Conservation (phyloP, 768 basidiomycete genomes). For the Amyloporia xantha region DNA sequence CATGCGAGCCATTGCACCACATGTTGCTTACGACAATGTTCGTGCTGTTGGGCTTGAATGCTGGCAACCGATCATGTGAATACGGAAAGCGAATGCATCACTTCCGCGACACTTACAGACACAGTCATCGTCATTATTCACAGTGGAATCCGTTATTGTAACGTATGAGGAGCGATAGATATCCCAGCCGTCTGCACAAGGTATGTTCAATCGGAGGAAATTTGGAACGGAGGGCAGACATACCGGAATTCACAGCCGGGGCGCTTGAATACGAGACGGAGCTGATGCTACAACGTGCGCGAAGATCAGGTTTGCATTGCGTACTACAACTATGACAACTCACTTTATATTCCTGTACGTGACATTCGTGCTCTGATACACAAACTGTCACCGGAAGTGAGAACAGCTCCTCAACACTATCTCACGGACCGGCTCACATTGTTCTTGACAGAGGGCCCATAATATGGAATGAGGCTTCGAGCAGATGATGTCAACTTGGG, state of each 20-base stretch:
- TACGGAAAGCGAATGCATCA: not conserved
- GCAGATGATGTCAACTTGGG: no score
- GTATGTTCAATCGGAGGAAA: not conserved
- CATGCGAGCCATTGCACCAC: constrained; percentile 37
- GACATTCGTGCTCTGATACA: constrained; percentile 37
- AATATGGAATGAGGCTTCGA: not conserved
- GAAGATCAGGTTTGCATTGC: not conserved
- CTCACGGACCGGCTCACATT: constrained; percentile 10
- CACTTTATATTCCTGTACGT: constrained; percentile 34
- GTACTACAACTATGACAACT: constrained; percentile 5
- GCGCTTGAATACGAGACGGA: constrained; percentile 29
- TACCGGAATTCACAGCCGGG: constrained; percentile 30
- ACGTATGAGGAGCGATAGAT: constrained; percentile 35
- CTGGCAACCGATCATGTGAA: no score
- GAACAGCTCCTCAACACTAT: not conserved
- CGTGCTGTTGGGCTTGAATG: constrained; percentile 43
- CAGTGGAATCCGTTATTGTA: constrained; percentile 30
- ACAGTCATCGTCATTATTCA: constrained; percentile 39
- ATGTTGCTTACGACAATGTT: constrained; percentile 35
- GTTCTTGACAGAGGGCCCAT: constrained; percentile 9
- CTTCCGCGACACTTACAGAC: constrained; percentile 20
- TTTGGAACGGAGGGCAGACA: not conserved
- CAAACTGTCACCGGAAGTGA: constrained; percentile 22
- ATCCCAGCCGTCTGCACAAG: constrained; percentile 38
- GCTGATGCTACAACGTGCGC: constrained; percentile 24